phyloP scores from a whole-genome alignment of 2,329 filamentous ascomycete species.

The Xylaria polymorpha region DNA sequence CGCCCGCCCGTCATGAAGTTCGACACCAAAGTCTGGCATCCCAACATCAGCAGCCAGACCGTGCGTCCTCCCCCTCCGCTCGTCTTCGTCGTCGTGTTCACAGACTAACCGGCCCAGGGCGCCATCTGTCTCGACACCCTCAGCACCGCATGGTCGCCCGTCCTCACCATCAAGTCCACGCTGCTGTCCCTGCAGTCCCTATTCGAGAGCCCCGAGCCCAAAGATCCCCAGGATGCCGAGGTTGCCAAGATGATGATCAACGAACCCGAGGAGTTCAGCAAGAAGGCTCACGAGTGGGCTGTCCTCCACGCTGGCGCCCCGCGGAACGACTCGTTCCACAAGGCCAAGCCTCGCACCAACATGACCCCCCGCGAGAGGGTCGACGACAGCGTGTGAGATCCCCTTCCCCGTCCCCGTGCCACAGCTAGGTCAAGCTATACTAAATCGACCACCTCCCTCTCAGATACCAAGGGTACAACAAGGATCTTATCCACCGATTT shows the following conservation, averaged over 20 bases:
- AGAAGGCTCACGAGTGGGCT: constrained; percentile 90
- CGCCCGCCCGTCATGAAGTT: constrained; percentile 92
- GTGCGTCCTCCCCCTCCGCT: constrained; percentile 58
- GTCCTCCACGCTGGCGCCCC: constrained; percentile 84
- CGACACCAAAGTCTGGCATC: constrained; percentile 94
- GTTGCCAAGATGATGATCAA: constrained; percentile 90
- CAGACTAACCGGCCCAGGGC: constrained; percentile 66
- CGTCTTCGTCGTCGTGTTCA: not conserved
- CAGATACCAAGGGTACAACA: constrained; percentile 90
- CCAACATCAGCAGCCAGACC: constrained; percentile 94
- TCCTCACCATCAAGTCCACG: constrained; percentile 95
- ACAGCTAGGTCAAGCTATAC: constrained; percentile 4
- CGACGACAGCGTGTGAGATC: constrained; percentile 60
- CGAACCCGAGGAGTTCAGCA: constrained; percentile 80
- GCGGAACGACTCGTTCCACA: constrained; percentile 47
- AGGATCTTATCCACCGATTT: constrained; percentile 83
- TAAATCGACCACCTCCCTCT: constrained; percentile 31
- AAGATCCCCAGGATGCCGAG: constrained; percentile 96
- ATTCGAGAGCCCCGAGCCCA: constrained; percentile 92
- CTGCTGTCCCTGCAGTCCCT: constrained; percentile 93
- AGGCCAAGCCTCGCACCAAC: constrained; percentile 41
- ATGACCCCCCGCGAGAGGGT: constrained; percentile 62
- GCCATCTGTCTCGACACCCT: constrained; percentile 97
- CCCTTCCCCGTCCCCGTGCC: not conserved
- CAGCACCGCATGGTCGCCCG: constrained; percentile 90